phyloP scores from a whole-genome alignment of 106 monocot genomes.

The Alisma plantagoaquatica region DNA sequence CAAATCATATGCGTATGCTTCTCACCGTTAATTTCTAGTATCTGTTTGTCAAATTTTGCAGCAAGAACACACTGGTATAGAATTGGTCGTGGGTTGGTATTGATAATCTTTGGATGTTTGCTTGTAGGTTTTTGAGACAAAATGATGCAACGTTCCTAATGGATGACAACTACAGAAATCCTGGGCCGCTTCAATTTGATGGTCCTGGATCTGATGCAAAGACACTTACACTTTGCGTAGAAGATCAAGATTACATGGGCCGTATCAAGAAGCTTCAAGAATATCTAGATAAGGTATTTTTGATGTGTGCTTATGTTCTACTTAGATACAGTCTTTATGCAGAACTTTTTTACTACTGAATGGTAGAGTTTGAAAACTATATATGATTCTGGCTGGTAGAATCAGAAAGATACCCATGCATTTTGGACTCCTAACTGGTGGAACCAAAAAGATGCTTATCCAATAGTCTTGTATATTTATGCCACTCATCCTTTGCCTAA shows the following conservation, averaged over 20 bases:
- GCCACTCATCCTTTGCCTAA: too few relatives aligned
- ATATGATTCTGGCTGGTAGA: too few relatives aligned
- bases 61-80: not conserved
- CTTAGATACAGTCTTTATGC: too few relatives aligned
- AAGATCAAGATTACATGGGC: conserved; percentile 99
- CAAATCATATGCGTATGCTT: conserved; percentile 79
- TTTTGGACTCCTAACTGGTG: too few relatives aligned
- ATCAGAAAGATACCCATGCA: too few relatives aligned
- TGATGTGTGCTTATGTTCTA: too few relatives aligned
- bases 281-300: conserved; percentile 81
- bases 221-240: conserved; percentile 48
- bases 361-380: too few relatives aligned
- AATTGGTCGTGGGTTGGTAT: too few relatives aligned
- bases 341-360: too few relatives aligned
- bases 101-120: too few relatives aligned
- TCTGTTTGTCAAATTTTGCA: not conserved
- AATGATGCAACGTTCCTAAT: conserved; percentile 49
- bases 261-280: conserved; percentile 78
- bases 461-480: too few relatives aligned
- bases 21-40: not conserved
- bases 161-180: conserved; percentile 87
- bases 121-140: conserved; percentile 70
- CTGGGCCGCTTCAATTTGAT: conserved; percentile 86
- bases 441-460: too few relatives aligned
- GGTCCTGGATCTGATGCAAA: conserved; percentile 70